A percentile compares a stretch with the other conserved stretches of the same genome.
phyloP scores from a whole-genome alignment of 148 eudicot genomes.

The Arbutus unedo region DNA sequence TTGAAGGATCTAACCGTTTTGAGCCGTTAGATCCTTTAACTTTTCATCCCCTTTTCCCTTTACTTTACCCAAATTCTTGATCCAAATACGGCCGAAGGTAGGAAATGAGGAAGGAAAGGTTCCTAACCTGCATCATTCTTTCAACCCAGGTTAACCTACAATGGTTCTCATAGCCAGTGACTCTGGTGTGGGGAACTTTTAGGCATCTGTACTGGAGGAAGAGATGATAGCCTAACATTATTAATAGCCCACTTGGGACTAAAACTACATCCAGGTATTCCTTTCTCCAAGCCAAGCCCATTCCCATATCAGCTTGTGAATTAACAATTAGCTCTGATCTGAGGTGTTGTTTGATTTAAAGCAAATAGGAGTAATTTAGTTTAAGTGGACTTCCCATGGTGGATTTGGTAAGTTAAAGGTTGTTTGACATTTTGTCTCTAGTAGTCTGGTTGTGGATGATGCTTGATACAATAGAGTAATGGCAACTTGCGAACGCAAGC shows the following conservation, averaged over 20 bases:
- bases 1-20: too few species aligned
- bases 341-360: too few species aligned
- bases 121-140: conserved; percentile 47
- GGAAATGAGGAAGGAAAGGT: not conserved
- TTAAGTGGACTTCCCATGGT: not conserved
- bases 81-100: not conserved
- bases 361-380: too few species aligned
- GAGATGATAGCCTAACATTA: conserved; percentile 64
- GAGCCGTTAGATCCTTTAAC: too few species aligned
- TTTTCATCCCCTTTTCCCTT: not conserved
- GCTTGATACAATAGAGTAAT: not conserved
- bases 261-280: conserved; percentile 45
- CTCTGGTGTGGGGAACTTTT: conserved; percentile 35
- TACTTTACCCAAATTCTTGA: not conserved
- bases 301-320: not conserved
- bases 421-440: not conserved
- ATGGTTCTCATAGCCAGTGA: conserved; percentile 55
- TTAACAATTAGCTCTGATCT: too few species aligned
- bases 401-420: not conserved
- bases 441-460: conserved; percentile 8
- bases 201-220: conserved; percentile 48
- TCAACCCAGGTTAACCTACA: conserved; percentile 51
- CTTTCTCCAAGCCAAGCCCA: not conserved
- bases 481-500: not conserved
- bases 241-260: conserved; percentile 54